These are phyloP conservation scores for Waitea zeae DNA, from an alignment of 1,284 basidiomycete species.

Conservation along the genomic window DNA sequence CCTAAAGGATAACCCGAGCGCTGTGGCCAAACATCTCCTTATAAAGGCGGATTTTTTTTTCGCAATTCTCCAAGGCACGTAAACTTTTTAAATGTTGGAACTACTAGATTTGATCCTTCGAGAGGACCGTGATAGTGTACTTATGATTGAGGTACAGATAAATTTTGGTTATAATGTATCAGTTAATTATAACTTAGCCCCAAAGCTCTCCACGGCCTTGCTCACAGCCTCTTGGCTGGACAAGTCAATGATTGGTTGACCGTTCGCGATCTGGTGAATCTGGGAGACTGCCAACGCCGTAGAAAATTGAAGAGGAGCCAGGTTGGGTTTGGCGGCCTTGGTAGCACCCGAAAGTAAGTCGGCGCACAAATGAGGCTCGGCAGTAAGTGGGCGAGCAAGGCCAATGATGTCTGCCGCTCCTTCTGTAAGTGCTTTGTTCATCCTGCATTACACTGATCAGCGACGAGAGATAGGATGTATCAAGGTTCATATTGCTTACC, in stretches of 20 bases:
- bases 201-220: background rate
- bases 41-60: no score
- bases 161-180: no score
- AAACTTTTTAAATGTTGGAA: no score
- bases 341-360: background rate
- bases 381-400: conserved; percentile 22
- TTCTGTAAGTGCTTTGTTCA: conserved; percentile 18
- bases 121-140: no score
- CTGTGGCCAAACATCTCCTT: no score
- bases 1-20: no score
- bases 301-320: background rate
- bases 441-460: conserved; percentile 14
- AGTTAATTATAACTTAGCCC: no score
- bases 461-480: background rate
- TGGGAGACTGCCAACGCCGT: background rate
- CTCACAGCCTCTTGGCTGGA: background rate
- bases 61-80: no score
- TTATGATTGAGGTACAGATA: no score
- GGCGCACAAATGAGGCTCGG: conserved; percentile 17
- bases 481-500: background rate
- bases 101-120: no score
- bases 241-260: background rate
- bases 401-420: conserved; percentile 21
- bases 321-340: background rate
- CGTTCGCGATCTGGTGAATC: background rate